Percentiles rank a stretch among this genome's conserved stretches.
These are phyloP conservation scores for Saturnispora besseyi DNA, from an alignment of 805 yeast species.

Conservation along the genomic window DNA sequence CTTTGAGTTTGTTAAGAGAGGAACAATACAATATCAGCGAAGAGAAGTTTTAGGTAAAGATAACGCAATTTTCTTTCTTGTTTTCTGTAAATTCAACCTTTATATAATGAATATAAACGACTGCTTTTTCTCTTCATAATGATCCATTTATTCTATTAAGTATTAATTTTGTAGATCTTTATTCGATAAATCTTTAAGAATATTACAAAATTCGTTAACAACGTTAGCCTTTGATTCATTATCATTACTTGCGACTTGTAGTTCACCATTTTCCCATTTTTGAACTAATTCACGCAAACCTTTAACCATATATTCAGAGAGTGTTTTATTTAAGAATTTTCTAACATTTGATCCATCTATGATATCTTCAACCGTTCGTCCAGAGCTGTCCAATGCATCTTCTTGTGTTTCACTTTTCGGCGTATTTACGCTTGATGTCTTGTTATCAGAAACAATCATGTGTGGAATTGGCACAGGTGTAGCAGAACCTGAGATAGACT, in stretches of 20 bases:
- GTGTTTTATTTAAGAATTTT: conserved; percentile 38
- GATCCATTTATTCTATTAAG: background rate
- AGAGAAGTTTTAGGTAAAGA: conserved; percentile 28
- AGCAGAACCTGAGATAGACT: conserved; percentile 10
- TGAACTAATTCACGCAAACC: conserved; percentile 31
- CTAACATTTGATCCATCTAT: conserved; percentile 48
- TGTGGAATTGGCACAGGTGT: conserved; percentile 22
- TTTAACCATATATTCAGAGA: conserved; percentile 36
- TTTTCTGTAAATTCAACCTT: background rate
- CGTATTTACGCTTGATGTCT: background rate
- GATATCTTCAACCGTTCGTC: conserved; percentile 28
- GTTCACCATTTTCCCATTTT: conserved; percentile 23
- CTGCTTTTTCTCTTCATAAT: background rate
- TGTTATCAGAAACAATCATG: conserved; percentile 1
- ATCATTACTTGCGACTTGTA: conserved; percentile 3
- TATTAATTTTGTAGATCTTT: background rate
- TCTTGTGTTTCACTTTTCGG: conserved; percentile 5
- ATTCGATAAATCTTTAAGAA: conserved; percentile 7
- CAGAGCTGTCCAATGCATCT: conserved; percentile 6
- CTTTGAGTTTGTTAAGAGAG: conserved; percentile 52
- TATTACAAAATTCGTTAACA: conserved; percentile 11
- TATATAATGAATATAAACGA: background rate
- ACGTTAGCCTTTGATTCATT: conserved; percentile 7
- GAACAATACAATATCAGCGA: conserved; percentile 34
- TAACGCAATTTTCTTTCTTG: background rate